Conservation (phyloP, 108 stramenopile genomes). For the Cylindrotheca fusiformis region DNA sequence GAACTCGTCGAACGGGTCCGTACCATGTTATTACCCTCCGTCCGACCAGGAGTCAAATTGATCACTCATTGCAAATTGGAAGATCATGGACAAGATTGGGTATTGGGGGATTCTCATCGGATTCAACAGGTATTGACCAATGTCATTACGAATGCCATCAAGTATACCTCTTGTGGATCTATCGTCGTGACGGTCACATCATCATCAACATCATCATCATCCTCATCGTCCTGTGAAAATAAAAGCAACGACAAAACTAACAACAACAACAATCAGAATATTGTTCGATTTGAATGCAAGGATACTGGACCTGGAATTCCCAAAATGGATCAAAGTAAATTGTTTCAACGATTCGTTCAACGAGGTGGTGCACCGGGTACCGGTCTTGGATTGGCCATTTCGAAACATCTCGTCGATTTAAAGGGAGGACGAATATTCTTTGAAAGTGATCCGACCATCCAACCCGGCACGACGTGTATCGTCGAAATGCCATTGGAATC, state of each 20-base stretch:
- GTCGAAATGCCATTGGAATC: slow-evolving; percentile 19
- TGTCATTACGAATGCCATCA: slow-evolving; percentile 37
- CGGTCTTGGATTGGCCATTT: slow-evolving; percentile 54
- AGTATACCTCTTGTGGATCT: slow-evolving; percentile 26
- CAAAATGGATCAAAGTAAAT: slow-evolving; percentile 30
- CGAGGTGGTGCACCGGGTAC: slow-evolving; percentile 46
- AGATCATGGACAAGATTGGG: slow-evolving; percentile 3
- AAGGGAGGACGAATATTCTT: slow-evolving; percentile 27
- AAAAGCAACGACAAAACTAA: too few relatives aligned
- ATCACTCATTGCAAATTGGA: neutral
- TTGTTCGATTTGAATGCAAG: slow-evolving; percentile 24
- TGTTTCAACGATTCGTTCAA: slow-evolving; percentile 52
- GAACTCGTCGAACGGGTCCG: slow-evolving; percentile 11
- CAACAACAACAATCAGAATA: neutral
- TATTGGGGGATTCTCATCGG: slow-evolving; percentile 30
- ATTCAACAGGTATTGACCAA: slow-evolving; percentile 35
- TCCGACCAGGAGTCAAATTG: slow-evolving; percentile 15
- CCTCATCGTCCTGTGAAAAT: too few relatives aligned
- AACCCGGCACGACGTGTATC: slow-evolving; percentile 28
- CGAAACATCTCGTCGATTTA: slow-evolving; percentile 33
- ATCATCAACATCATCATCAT: too few relatives aligned
- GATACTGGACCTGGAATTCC: slow-evolving; percentile 65
- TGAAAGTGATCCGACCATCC: slow-evolving; percentile 24
- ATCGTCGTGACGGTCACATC: slow-evolving; percentile 17
- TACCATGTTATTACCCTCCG: slow-evolving; percentile 25